A percentile compares a stretch with the other conserved stretches of the same genome.
Conservation (phyloP, 371 early-diverging fungal genomes). For the Mortierella sp. region DNA sequence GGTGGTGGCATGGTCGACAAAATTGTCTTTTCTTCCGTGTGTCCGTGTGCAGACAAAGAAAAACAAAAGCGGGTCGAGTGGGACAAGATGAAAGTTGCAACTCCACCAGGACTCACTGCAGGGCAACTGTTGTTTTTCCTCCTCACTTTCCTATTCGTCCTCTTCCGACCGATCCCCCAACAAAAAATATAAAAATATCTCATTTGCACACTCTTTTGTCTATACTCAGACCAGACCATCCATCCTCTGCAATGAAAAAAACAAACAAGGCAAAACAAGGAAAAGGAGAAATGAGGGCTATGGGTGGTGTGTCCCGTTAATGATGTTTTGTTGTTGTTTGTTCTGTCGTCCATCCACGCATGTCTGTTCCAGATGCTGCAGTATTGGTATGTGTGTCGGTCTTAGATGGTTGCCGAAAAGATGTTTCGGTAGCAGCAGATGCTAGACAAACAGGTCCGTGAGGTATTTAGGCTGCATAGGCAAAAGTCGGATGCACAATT, state of each 20-base stretch:
- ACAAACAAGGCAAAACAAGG: no score
- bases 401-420: no score
- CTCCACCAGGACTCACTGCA: slow-evolving; percentile 25
- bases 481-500: neutral
- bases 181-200: slow-evolving; percentile 29
- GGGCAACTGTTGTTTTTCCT: neutral
- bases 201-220: neutral
- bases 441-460: neutral
- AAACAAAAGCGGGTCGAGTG: neutral
- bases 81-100: slow-evolving; percentile 21
- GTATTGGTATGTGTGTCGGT: no score
- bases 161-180: slow-evolving; percentile 34
- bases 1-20: neutral
- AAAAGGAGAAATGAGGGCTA: no score
- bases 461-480: neutral
- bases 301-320: no score
- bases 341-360: no score
- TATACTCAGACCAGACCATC: slow-evolving; percentile 14
- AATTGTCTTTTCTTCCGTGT: slow-evolving; percentile 10
- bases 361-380: no score
- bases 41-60: slow-evolving; percentile 13
- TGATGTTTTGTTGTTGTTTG: no score
- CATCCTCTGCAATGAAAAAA: no score
- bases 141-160: slow-evolving; percentile 13
- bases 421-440: no score